Evolutionary conservation across 768 basidiomycete species (phyloP).

Genomic region (Mycena leptocephala): DNA sequence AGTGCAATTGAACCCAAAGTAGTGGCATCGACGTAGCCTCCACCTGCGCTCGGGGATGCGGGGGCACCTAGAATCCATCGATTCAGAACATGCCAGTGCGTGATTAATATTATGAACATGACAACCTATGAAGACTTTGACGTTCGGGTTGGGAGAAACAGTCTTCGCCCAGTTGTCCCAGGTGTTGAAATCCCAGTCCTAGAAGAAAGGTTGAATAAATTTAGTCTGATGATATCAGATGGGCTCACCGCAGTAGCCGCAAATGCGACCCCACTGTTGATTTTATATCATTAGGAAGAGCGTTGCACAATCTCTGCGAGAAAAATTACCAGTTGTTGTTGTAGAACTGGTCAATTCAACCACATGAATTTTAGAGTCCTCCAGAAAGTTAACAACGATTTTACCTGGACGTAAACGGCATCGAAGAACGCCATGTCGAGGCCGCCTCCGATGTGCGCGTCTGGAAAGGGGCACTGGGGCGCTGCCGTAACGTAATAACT

Average conservation of each 20-base stretch:
- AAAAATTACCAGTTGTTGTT: constrained; percentile 68
- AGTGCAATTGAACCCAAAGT: constrained; percentile 61
- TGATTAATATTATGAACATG: neutral
- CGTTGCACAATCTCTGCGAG: no score
- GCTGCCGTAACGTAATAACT: constrained; percentile 76
- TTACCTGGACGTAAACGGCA: constrained; percentile 80
- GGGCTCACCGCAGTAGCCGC: no score
- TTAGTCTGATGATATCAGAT: constrained; percentile 1
- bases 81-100: constrained; percentile 44
- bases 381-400: constrained; percentile 50
- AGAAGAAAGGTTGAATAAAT: constrained; percentile 21
- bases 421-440: constrained; percentile 77
- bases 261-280: no score
- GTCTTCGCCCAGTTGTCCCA: no score
- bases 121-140: constrained; percentile 74
- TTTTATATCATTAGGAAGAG: no score
- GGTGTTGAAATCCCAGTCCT: constrained; percentile 61
- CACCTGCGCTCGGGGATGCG: constrained; percentile 62
- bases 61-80: constrained; percentile 65
- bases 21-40: constrained; percentile 64
- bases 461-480: constrained; percentile 80
- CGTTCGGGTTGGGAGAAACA: constrained; percentile 68
- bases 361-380: neutral
- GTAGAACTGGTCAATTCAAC: constrained; percentile 39
- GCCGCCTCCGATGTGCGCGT: constrained; percentile 70